phyloP scores from a whole-genome alignment of 106 monocot genomes.

The Dendrobium catenatum region DNA sequence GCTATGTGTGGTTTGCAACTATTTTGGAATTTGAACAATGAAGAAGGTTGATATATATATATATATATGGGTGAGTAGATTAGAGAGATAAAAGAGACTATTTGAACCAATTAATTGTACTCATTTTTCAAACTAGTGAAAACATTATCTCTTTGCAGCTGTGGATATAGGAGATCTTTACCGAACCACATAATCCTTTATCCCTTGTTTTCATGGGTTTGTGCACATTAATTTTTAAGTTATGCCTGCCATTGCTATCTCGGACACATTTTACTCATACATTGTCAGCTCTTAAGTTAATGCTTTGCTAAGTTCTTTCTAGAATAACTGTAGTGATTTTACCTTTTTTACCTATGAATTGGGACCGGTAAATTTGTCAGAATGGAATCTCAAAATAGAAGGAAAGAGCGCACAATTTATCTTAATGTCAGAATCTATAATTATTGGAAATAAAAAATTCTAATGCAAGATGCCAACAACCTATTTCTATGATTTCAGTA shows the following conservation, averaged over 20 bases:
- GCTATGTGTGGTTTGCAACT: background rate
- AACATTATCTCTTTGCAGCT: background rate
- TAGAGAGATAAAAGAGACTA: background rate
- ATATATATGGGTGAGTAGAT: background rate
- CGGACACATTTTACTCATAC: background rate
- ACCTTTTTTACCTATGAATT: background rate
- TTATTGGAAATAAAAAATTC: background rate
- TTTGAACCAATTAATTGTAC: background rate
- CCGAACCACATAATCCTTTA: background rate
- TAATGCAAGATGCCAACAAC: background rate
- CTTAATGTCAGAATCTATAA: background rate
- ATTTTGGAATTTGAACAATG: background rate
- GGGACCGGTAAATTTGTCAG: background rate
- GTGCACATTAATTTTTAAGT: background rate
- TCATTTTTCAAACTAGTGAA: background rate
- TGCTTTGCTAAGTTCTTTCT: background rate
- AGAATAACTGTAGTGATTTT: background rate
- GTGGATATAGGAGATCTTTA: background rate
- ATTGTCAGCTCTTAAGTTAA: background rate
- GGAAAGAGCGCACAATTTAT: background rate
- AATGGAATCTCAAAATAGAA: background rate
- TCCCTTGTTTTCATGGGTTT: background rate
- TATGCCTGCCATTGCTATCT: background rate
- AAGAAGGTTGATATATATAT: background rate
- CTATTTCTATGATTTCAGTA: background rate